Evolutionary conservation across 129 eudicot genomes (phyloP).

Genomic region (Erigeron canadensis): DNA sequence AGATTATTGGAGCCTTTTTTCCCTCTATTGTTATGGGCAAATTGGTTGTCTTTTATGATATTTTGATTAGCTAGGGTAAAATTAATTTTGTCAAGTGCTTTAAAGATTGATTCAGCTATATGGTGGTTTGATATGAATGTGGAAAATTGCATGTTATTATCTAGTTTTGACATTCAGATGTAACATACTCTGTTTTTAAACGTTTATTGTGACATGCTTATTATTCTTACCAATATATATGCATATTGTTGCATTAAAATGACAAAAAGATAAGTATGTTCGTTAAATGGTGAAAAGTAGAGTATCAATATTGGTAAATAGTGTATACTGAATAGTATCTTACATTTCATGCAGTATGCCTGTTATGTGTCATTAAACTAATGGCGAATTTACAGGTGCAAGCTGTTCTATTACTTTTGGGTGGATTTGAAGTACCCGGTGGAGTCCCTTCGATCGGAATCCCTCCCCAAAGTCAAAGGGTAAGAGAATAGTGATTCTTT

Average conservation of each 20-base stretch:
- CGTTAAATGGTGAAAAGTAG: too few species aligned
- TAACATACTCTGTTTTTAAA: too few species aligned
- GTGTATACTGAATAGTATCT: not conserved
- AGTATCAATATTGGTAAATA: too few species aligned
- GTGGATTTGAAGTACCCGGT: constrained; percentile 87
- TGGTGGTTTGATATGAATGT: not conserved
- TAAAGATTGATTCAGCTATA: not conserved
- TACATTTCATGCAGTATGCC: not conserved
- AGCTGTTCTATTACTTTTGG: constrained; percentile 88
- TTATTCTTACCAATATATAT: too few species aligned
- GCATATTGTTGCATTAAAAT: too few species aligned
- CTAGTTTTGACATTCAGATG: too few species aligned
- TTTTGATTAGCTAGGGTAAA: not conserved
- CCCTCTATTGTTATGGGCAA: too few species aligned
- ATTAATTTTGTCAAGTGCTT: not conserved
- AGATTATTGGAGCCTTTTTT: not conserved
- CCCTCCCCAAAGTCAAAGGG: constrained; percentile 74
- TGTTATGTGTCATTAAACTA: constrained; percentile 2
- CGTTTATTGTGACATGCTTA: too few species aligned
- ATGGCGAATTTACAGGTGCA: constrained; percentile 63
- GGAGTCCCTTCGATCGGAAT: constrained; percentile 65
- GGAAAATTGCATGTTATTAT: too few species aligned
- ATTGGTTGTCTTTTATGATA: not conserved
- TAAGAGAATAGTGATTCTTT: constrained; percentile 26
- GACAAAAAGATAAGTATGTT: too few species aligned